phyloP scores from a whole-genome alignment of 2,329 filamentous ascomycete species.

The Clarireedia homoeocarpa region DNA sequence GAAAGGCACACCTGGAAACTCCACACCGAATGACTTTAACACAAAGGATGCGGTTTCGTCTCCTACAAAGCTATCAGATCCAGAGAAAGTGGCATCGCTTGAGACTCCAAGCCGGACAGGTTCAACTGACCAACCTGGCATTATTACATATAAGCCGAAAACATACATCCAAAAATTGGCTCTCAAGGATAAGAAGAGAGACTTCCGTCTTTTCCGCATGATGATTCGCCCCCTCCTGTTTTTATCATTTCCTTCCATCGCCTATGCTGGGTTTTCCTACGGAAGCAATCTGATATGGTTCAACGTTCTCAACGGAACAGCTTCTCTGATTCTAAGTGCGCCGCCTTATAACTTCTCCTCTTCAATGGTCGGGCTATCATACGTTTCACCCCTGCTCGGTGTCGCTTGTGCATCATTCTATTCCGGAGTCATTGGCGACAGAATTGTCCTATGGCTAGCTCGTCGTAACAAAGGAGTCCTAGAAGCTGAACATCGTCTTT shows the following conservation, averaged over 20 bases:
- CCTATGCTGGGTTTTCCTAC: slow-evolving; percentile 31
- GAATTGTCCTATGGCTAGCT: slow-evolving; percentile 31
- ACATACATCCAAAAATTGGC: slow-evolving; percentile 24
- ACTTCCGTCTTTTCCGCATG: slow-evolving; percentile 27
- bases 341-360: slow-evolving; percentile 31
- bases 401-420: slow-evolving; percentile 24
- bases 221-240: slow-evolving; percentile 25
- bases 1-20: slow-evolving; percentile 6
- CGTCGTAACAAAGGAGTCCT: slow-evolving; percentile 34
- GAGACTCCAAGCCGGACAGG: not conserved
- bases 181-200: slow-evolving; percentile 20
- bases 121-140: not conserved
- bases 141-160: slow-evolving; percentile 16
- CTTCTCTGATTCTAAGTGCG: slow-evolving; percentile 27
- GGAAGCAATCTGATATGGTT: slow-evolving; percentile 32
- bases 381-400: slow-evolving; percentile 27
- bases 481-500: slow-evolving; percentile 29
- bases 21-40: slow-evolving; percentile 11
- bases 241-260: slow-evolving; percentile 29
- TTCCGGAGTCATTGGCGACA: slow-evolving; percentile 26
- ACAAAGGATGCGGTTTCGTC: not conserved
- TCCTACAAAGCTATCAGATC: slow-evolving; percentile 8
- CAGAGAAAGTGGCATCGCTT: slow-evolving; percentile 11
- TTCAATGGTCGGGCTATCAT: slow-evolving; percentile 29
- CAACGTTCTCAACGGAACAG: slow-evolving; percentile 31